Base-by-base conservation (phyloP, 257 asterid genomes). In the Jaltomata sinuosa region DNA sequence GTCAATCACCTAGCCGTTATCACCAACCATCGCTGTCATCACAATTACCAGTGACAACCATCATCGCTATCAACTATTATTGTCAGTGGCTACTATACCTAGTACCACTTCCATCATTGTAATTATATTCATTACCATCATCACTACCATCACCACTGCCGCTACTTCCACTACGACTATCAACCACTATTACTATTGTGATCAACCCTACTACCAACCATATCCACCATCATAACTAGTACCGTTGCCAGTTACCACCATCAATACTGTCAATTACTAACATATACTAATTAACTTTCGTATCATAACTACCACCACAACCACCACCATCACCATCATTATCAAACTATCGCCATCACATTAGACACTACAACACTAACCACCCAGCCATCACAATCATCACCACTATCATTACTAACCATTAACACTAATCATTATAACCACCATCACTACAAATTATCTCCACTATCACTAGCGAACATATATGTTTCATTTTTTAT, bases 291-390 rank as follows among this genome's bases (percentile, higher is more conserved):
- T 38, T 38, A 38, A 38, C 42, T 38, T 38, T n/a, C n/a, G n/a
- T n/a, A n/a, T n/a, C n/a, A n/a, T n/a, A n/a, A n/a, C n/a, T n/a
- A n/a, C n/a, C 42, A 38, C 42, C 42, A 5, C 7, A 1, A 38
- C 42, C 5, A 38, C 7, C 7, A 38, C 7, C 8, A 38, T 38
- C 69, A 4, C 15, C 15, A 27, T 0, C 1, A 61, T 4, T 12
- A 12, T 27, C 18, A 57, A 57, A 57, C 6, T 11, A 0, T 6
- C 19, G 1, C 0, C 11, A 12, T 12, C 21, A 27, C 4, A 0
- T 57, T 1, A 62, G 2, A 12, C 0, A 27, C 36, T 27, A 27
- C 21, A 62, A 27, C 4, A 62, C 4, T 3, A 27, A 27, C 1
- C 11, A 12, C 21, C 53, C 4, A 5, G n/a, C n/a, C 42, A 38